phyloP scores from a whole-genome alignment of 495 filamentous ascomycete genomes.

The Penicillium atrosanguineum region DNA sequence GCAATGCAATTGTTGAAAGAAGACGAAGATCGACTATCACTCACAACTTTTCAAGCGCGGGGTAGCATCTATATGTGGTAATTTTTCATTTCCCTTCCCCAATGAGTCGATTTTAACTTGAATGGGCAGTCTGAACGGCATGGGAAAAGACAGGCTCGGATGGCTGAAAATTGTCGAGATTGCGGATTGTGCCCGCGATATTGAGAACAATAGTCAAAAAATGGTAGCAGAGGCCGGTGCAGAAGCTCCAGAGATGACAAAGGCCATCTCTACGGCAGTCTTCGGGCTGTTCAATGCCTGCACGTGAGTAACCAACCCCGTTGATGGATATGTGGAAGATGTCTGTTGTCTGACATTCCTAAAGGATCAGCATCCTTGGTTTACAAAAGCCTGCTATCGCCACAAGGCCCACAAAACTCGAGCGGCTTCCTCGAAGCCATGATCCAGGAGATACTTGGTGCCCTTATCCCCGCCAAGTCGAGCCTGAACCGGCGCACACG shows the following conservation, averaged over 20 bases:
- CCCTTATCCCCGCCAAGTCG: slow-evolving; percentile 14
- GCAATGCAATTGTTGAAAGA: not conserved
- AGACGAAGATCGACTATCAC: not conserved
- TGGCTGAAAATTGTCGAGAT: slow-evolving; percentile 12
- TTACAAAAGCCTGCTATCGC: not conserved
- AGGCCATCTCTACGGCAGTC: not conserved
- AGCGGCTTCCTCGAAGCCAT: not conserved
- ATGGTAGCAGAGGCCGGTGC: not conserved
- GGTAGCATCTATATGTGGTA: not conserved
- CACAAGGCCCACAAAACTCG: not conserved
- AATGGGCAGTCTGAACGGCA: not conserved
- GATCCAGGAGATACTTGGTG: slow-evolving; percentile 14
- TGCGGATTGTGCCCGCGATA: slow-evolving; percentile 2
- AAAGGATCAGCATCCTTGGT: not conserved
- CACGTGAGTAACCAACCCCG: not conserved
- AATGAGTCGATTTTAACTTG: not conserved
- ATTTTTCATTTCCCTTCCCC: not conserved
- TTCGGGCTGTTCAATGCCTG: not conserved
- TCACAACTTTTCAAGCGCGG: not conserved
- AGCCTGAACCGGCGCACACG: slow-evolving; percentile 8
- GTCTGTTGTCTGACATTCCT: not conserved
- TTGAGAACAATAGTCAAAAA: not conserved
- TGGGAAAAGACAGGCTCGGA: slow-evolving; percentile 18
- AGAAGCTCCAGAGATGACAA: not conserved
- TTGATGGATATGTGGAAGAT: not conserved